phyloP scores from a whole-genome alignment of 2,329 filamentous ascomycete genomes.

The Microcyclospora pomicola region DNA sequence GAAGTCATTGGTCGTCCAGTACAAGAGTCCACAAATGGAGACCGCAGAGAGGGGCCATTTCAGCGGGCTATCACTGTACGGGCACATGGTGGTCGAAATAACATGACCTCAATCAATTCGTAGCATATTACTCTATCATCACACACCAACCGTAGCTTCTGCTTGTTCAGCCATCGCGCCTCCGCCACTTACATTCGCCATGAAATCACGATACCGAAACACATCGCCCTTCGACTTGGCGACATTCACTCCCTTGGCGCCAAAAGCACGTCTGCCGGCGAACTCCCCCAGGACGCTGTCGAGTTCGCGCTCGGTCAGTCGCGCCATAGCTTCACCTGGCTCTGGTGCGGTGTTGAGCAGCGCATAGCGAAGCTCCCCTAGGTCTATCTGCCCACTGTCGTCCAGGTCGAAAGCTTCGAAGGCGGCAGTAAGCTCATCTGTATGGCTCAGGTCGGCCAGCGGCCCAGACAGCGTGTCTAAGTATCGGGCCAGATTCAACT shows the following conservation, averaged over 20 bases:
- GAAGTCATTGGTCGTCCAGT: too few relatives aligned
- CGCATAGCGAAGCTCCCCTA: constrained; percentile 68
- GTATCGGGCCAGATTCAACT: constrained; percentile 73
- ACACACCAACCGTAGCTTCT: neutral
- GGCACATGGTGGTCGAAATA: too few relatives aligned
- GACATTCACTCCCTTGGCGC: constrained; percentile 37
- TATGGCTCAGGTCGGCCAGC: constrained; percentile 60
- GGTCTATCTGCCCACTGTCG: constrained; percentile 83
- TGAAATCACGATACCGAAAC: constrained; percentile 88
- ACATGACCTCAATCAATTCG: too few relatives aligned
- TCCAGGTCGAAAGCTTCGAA: constrained; percentile 94
- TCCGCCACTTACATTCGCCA: constrained; percentile 38
- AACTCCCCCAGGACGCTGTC: constrained; percentile 82
- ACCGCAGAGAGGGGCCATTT: too few relatives aligned
- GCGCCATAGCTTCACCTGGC: constrained; percentile 42
- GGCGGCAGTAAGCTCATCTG: constrained; percentile 69
- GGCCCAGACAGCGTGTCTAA: constrained; percentile 67
- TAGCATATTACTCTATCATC: neutral
- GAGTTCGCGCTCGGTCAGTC: constrained; percentile 58
- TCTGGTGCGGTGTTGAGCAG: constrained; percentile 72
- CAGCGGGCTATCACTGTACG: too few relatives aligned
- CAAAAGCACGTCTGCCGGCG: constrained; percentile 70
- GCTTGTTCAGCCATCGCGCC: constrained; percentile 10
- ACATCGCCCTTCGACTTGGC: constrained; percentile 57
- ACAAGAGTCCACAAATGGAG: too few relatives aligned